A percentile compares a stretch with the other conserved stretches of the same genome.
Evolutionary conservation across 2,329 filamentous ascomycete species (phyloP).

Genomic region (Claviceps sp.): DNA sequence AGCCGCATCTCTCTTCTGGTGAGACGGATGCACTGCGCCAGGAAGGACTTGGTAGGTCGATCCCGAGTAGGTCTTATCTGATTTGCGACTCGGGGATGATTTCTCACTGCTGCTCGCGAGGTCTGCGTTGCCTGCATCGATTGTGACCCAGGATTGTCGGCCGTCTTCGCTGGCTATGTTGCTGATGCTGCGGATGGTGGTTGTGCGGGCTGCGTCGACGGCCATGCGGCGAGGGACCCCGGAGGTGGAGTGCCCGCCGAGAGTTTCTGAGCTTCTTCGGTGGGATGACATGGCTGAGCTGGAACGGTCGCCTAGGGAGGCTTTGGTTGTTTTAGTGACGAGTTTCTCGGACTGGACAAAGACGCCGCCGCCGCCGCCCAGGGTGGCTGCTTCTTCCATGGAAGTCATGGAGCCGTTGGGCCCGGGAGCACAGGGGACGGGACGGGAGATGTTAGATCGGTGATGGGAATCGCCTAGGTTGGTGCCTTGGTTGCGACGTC

Average conservation of each 20-base stretch:
- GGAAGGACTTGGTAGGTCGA: slow-evolving; percentile 21
- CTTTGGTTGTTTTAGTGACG: slow-evolving; percentile 10
- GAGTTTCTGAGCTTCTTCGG: slow-evolving; percentile 15
- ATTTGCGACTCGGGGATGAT: slow-evolving; percentile 14
- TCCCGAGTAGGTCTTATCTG: slow-evolving; percentile 15
- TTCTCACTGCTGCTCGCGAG: slow-evolving; percentile 15
- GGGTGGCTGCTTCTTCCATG: slow-evolving; percentile 13
- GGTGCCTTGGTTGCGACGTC: slow-evolving; percentile 15
- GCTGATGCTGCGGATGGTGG: slow-evolving; percentile 10
- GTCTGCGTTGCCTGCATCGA: slow-evolving; percentile 15
- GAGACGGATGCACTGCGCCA: slow-evolving; percentile 15
- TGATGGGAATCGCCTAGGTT: slow-evolving; percentile 18
- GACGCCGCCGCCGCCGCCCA: slow-evolving; percentile 1
- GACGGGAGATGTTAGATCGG: slow-evolving; percentile 20
- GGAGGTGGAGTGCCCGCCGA: slow-evolving; percentile 11
- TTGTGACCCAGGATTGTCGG: slow-evolving; percentile 22
- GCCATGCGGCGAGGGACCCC: slow-evolving; percentile 14
- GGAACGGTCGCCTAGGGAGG: slow-evolving; percentile 11
- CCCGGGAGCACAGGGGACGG: slow-evolving; percentile 16
- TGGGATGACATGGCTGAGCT: slow-evolving; percentile 12
- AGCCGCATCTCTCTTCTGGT: slow-evolving; percentile 7
- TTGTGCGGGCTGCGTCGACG: slow-evolving; percentile 13
- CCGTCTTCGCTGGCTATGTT: slow-evolving; percentile 13
- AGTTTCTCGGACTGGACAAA: slow-evolving; percentile 8
- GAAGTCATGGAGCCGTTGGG: slow-evolving; percentile 14